Percentiles rank a stretch among this genome's conserved stretches.
These are phyloP conservation scores for Fusarium sp. DNA, from an alignment of 2,329 filamentous ascomycete species.

Conservation along the genomic window DNA sequence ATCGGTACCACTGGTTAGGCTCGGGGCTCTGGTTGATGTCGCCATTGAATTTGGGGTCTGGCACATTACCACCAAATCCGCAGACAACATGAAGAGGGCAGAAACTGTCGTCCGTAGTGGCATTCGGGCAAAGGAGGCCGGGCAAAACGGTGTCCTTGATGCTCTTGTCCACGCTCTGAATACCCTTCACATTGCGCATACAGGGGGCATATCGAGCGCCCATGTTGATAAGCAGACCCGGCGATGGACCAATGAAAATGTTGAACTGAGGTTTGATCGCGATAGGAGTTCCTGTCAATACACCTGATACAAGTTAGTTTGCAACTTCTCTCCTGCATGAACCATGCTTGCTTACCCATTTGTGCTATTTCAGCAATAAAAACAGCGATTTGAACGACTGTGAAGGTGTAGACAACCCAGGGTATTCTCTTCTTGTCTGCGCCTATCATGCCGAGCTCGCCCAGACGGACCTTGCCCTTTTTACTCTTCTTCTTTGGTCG, in stretches of 20 bases:
- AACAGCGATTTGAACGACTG: constrained; percentile 80
- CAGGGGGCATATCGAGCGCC: constrained; percentile 92
- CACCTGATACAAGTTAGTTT: constrained; percentile 60
- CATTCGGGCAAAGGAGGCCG: constrained; percentile 84
- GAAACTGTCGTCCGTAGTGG: constrained; percentile 69
- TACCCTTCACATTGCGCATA: constrained; percentile 84
- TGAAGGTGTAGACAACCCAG: constrained; percentile 86
- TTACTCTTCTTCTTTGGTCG: constrained; percentile 50
- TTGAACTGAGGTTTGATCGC: constrained; percentile 89
- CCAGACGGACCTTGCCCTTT: constrained; percentile 64
- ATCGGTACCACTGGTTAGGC: constrained; percentile 96
- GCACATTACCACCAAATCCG: constrained; percentile 78
- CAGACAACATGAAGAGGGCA: constrained; percentile 86
- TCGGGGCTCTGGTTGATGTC: constrained; percentile 64
- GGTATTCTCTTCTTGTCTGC: constrained; percentile 71
- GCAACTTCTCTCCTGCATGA: background rate
- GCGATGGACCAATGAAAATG: constrained; percentile 95
- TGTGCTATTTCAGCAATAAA: constrained; percentile 91
- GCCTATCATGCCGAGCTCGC: constrained; percentile 71
- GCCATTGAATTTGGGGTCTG: constrained; percentile 72
- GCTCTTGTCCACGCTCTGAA: constrained; percentile 65
- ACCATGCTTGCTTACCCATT: constrained; percentile 71
- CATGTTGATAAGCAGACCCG: constrained; percentile 95
- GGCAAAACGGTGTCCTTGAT: constrained; percentile 48
- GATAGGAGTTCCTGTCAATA: constrained; percentile 82